phyloP scores from a whole-genome alignment of 805 yeast species.

The Nakazawaea ishiwadae region DNA sequence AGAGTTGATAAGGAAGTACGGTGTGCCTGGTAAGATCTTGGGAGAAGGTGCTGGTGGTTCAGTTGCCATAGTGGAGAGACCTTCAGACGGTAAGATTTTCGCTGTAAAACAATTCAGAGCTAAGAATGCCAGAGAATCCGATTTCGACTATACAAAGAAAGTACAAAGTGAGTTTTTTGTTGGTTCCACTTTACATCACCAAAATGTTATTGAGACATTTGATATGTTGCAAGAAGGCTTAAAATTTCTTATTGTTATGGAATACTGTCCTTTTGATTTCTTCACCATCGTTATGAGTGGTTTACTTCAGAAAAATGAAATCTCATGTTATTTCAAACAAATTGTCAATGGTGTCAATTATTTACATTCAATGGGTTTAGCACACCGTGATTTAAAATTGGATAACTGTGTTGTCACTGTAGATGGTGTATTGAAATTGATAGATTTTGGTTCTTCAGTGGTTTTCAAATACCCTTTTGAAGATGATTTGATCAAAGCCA shows the following conservation, averaged over 20 bases:
- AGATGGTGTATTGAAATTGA: slow-evolving; percentile 74
- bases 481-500: slow-evolving; percentile 54
- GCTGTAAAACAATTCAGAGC: slow-evolving; percentile 87
- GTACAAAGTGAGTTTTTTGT: slow-evolving; percentile 80
- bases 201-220: slow-evolving; percentile 73
- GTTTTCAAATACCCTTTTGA: slow-evolving; percentile 69
- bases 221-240: slow-evolving; percentile 72
- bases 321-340: slow-evolving; percentile 80
- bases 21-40: slow-evolving; percentile 64
- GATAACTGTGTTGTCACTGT: slow-evolving; percentile 87
- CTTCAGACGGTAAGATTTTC: slow-evolving; percentile 55
- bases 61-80: slow-evolving; percentile 70
- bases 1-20: slow-evolving; percentile 57
- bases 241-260: slow-evolving; percentile 77
- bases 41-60: slow-evolving; percentile 97
- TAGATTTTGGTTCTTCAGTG: slow-evolving; percentile 92
- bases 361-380: slow-evolving; percentile 77
- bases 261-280: slow-evolving; percentile 87
- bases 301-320: slow-evolving; percentile 63
- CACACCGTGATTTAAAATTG: slow-evolving; percentile 88
- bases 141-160: slow-evolving; percentile 66
- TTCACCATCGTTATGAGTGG: slow-evolving; percentile 92
- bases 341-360: slow-evolving; percentile 69
- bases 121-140: slow-evolving; percentile 56
- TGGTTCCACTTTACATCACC: slow-evolving; percentile 74